A percentile compares a stretch with the other conserved stretches of the same genome.
Evolutionary conservation across 768 basidiomycete species (phyloP).

Genomic region (Dioszegia aurantiaca): DNA sequence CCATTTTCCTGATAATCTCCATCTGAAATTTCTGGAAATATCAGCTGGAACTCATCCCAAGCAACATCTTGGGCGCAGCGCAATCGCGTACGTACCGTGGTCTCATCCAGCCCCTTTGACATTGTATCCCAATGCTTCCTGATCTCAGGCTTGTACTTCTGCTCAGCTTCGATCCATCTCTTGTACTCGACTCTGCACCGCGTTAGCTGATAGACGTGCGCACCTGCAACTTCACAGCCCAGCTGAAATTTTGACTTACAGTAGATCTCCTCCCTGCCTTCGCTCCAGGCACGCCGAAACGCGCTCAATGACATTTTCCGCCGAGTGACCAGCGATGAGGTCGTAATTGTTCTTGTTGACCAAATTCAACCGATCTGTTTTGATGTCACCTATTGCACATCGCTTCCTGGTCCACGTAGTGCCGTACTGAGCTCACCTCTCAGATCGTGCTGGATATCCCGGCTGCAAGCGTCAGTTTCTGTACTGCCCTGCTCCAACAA

Average conservation of each 20-base stretch:
- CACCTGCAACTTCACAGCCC: too few species aligned
- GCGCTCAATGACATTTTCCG: too few species aligned
- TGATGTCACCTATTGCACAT: too few species aligned
- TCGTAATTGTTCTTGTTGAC: too few species aligned
- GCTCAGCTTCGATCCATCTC: slow-evolving; percentile 2
- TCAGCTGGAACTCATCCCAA: not conserved
- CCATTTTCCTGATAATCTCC: not conserved
- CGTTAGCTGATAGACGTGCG: slow-evolving; percentile 6
- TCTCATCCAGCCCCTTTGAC: not conserved
- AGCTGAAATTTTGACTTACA: too few species aligned
- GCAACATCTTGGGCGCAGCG: not conserved
- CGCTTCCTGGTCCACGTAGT: too few species aligned
- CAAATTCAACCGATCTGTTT: too few species aligned
- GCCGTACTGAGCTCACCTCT: not conserved
- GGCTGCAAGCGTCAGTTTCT: too few species aligned
- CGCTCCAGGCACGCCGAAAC: too few species aligned
- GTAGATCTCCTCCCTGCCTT: too few species aligned
- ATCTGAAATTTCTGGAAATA: not conserved
- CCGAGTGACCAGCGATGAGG: too few species aligned
- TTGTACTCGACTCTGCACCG: not conserved
- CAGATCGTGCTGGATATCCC: not conserved
- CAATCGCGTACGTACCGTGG: not conserved
- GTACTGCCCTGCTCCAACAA: too few species aligned
- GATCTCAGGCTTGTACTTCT: not conserved
- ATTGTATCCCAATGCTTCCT: not conserved